Base-by-base conservation (phyloP, 164 flowering plant species). In the Berberis thunbergii region DNA sequence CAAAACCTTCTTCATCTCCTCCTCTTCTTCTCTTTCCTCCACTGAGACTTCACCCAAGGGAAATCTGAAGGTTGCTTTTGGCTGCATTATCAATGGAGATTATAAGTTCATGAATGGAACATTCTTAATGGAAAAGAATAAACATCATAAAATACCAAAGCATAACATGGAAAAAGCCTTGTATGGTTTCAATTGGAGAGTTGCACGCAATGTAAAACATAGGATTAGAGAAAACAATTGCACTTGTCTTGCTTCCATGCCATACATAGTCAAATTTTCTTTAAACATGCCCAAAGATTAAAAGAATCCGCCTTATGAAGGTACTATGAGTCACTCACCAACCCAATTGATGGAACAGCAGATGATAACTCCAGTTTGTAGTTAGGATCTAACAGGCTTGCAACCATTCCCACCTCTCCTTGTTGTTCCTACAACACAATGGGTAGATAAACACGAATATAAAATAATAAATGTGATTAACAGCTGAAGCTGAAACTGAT, bases 31-130 rank as follows among this genome's bases (percentile, higher is more conserved):
- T 4, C 63, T 84, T 75, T 89, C 97, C 73, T 84, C 86, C 57
- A 94, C 56, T 61, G 93, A 80, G 64, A 94, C 77, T 77, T 94
- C 95, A 65, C 97, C 99, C 63, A 64, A 56, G 1, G 99, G 97
- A 68, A 94, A 89, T 73, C 70, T 86, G 39, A 94, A 52, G 10
- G 89, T 83, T 66, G 97, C 96, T 69, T 66, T 84, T 58, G 96
- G 97, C 99, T 94, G 84, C 82, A 86, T 45, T 12, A 73, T 26
- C 41, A 67, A 67, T 38, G 49, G 49, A 60, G 43, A 3, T 7
- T 26, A 41, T 50, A 7, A 3, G 4, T 12, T 48, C 7, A 6
- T 48, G 9, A 48, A 7, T 4, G 49, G 26, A 26, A 26, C 26
- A 26, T 26, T 26, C 26, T 26, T 26, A 26, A 26, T 26, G 26